Conservation (phyloP, 2,329 filamentous ascomycete species). For the Phaeosphaeriaceae sp. region DNA sequence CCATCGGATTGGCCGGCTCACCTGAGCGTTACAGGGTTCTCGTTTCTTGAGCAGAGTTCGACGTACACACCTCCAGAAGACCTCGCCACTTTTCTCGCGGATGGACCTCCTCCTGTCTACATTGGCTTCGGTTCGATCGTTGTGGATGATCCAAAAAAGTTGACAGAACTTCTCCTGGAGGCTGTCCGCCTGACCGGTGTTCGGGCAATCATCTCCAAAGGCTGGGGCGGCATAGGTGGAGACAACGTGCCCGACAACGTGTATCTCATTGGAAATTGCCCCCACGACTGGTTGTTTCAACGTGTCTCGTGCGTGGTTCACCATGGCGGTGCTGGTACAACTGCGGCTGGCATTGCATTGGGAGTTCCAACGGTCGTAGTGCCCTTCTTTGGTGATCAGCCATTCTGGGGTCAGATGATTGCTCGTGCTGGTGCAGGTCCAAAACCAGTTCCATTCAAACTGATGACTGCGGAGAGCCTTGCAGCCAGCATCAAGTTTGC, state of each 20-base stretch:
- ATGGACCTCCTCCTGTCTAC: constrained; percentile 61
- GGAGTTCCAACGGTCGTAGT: constrained; percentile 62
- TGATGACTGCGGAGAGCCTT: constrained; percentile 54
- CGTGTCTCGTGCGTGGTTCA: constrained; percentile 63
- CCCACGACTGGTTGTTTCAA: constrained; percentile 67
- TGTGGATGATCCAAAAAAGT: constrained; percentile 55
- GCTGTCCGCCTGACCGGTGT: constrained; percentile 48
- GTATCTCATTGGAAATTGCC: constrained; percentile 60
- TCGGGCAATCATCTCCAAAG: constrained; percentile 62
- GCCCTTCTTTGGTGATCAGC: constrained; percentile 66
- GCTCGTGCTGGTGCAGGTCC: constrained; percentile 59
- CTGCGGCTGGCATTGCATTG: constrained; percentile 61
- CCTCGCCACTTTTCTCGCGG: constrained; percentile 54
- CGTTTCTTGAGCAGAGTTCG: constrained; percentile 49
- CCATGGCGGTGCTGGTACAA: constrained; percentile 67
- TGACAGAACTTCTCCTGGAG: constrained; percentile 57
- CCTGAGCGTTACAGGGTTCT: constrained; percentile 55
- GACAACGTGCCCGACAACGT: constrained; percentile 47
- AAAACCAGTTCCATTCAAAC: constrained; percentile 55
- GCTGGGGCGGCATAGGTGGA: constrained; percentile 57
- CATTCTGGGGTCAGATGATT: constrained; percentile 63
- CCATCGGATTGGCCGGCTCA: constrained; percentile 30
- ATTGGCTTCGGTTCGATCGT: constrained; percentile 66
- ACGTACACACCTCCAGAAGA: constrained; percentile 50
- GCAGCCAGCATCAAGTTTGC: constrained; percentile 56